Evolutionary conservation across 371 early-diverging fungal species (phyloP).

Genomic region (Batkoa obscura): DNA sequence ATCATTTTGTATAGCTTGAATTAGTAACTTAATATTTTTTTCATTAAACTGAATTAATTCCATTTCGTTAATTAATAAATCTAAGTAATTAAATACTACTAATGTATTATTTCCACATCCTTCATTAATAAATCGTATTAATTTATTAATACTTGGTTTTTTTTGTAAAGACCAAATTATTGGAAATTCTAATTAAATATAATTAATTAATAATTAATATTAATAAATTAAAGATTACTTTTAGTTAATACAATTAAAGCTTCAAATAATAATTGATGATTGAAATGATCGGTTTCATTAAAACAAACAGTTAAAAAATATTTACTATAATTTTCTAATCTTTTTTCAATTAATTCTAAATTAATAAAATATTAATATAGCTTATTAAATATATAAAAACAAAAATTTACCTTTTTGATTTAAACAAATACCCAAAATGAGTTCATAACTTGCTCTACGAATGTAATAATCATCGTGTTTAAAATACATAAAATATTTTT

Average conservation of each 20-base stretch:
- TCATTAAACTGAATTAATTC: too few species aligned
- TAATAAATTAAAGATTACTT: slow-evolving; percentile 20
- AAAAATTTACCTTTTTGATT: too few species aligned
- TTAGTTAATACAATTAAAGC: slow-evolving; percentile 33
- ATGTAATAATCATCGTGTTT: slow-evolving; percentile 20
- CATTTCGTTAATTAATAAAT: too few species aligned
- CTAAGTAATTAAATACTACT: too few species aligned
- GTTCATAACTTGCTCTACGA: slow-evolving; percentile 26
- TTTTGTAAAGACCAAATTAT: slow-evolving; percentile 43
- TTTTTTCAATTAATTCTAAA: slow-evolving; percentile 1
- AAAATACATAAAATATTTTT: slow-evolving; percentile 24
- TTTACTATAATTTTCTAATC: background rate
- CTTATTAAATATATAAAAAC: too few species aligned
- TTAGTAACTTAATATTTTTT: too few species aligned
- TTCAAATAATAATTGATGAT: slow-evolving; percentile 40
- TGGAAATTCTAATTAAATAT: slow-evolving; percentile 24
- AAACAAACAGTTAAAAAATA: slow-evolving; percentile 24
- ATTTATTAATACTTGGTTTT: slow-evolving; percentile 37
- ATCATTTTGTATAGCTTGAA: too few species aligned
- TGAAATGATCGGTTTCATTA: slow-evolving; percentile 25
- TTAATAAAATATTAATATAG: too few species aligned
- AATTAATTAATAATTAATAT: slow-evolving; percentile 10
- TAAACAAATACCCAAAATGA: too few species aligned
- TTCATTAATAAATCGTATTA: slow-evolving; percentile 37
- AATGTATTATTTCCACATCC: slow-evolving; percentile 14